These are phyloP conservation scores for Hygrophoropsis aurantiaca DNA, from an alignment of 768 basidiomycete genomes.

Conservation along the genomic window DNA sequence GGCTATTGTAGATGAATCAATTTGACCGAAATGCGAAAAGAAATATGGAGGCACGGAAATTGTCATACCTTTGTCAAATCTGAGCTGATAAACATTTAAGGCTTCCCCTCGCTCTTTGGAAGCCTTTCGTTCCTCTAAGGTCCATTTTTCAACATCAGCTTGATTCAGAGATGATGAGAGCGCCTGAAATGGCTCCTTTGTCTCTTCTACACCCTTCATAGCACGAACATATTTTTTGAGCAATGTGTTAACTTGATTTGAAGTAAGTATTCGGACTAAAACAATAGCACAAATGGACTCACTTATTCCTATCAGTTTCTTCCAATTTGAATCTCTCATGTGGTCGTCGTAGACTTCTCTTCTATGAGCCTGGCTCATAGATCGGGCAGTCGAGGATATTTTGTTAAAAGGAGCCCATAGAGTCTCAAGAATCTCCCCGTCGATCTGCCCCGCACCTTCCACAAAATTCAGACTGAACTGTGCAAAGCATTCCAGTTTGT, in stretches of 20 bases:
- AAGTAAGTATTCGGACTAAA: conserved; percentile 1
- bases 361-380: conserved; percentile 19
- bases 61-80: conserved; percentile 7
- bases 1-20: not conserved
- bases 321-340: conserved; percentile 35
- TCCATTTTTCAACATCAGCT: not conserved
- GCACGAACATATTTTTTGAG: not conserved
- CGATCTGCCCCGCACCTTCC: conserved; percentile 23
- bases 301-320: conserved; percentile 27
- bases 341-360: conserved; percentile 29
- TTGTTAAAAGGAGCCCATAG: conserved; percentile 32
- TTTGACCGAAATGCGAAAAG: not conserved
- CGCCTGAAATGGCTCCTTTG: conserved; percentile 1
- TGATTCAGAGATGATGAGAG: not conserved
- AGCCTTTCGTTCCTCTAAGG: not conserved
- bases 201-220: not conserved
- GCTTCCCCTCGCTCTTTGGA: not conserved
- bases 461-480: conserved; percentile 27
- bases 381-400: conserved; percentile 17
- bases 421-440: conserved; percentile 35
- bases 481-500: conserved; percentile 21
- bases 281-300: conserved; percentile 1
- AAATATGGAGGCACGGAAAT: too few species aligned
- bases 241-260: not conserved
- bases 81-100: conserved; percentile 2